These are phyloP conservation scores for Lactarius indigo DNA, from an alignment of 768 basidiomycete genomes.

Conservation along the genomic window DNA sequence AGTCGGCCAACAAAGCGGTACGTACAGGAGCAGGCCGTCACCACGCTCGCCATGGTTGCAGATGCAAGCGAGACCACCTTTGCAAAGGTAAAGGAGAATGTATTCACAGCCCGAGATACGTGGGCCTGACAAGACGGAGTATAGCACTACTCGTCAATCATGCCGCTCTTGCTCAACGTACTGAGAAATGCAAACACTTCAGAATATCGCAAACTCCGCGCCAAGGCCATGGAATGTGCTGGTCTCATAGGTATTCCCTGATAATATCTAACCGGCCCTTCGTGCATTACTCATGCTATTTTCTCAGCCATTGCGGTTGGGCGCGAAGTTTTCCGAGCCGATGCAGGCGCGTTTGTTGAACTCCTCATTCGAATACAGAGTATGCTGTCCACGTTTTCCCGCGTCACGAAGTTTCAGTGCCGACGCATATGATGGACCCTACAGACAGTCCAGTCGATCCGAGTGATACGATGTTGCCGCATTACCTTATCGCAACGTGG, in stretches of 20 bases:
- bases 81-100: constrained; percentile 47
- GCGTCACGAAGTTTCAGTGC: not conserved
- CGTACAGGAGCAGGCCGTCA: constrained; percentile 86
- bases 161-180: constrained; percentile 77
- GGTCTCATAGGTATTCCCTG: constrained; percentile 67
- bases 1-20: constrained; percentile 52
- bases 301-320: constrained; percentile 79
- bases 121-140: not conserved
- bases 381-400: constrained; percentile 32
- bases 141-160: constrained; percentile 68
- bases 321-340: constrained; percentile 69
- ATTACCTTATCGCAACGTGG: constrained; percentile 85
- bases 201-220: constrained; percentile 64
- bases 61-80: constrained; percentile 80
- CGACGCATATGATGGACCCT: constrained; percentile 1
- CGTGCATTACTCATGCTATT: not conserved
- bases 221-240: constrained; percentile 91
- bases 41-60: constrained; percentile 85
- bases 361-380: constrained; percentile 76
- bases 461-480: constrained; percentile 64
- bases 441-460: constrained; percentile 66
- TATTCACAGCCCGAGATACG: not conserved
- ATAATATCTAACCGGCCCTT: not conserved
- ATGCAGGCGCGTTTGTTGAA: constrained; percentile 68
- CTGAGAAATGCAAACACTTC: constrained; percentile 65